Evolutionary conservation across 139 green algal genomes (phyloP), one percentile per base, ranked within the genome.

Genomic region (Tetradesmus obliquus): DNA sequence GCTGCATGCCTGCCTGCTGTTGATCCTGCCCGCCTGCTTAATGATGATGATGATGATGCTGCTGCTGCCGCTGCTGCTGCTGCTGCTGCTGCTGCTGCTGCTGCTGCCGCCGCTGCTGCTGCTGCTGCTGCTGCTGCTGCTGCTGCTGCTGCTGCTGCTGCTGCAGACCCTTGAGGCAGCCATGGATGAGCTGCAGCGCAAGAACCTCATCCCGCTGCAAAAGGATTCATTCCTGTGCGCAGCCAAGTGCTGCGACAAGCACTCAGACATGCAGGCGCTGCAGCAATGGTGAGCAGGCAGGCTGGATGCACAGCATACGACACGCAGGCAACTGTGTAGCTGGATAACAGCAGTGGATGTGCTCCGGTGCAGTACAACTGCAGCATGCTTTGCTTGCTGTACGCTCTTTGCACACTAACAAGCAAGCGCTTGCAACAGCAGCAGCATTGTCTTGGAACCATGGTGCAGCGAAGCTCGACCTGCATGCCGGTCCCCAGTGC

Each of bases 151-250:
- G 17, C 80, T 57, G 24, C 45, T 85, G 17, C 53, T 57, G 15
- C 45, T 85, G 32, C 88, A 95, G 93, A 79, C 87, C 10, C 57
- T 95, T 8, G 93, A 94, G 88, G 60, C 4, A 3, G 79, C 92
- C 54, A 93, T 95, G 88, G 92, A 94, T 17, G 91, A 94, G 62
- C 2, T 95, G 6, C 92, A 94, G 87, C 62, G 79, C 19, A 92
- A 54, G 3, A 71, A 93, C 88, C 79, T 95, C 3, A 91, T 94
- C 20, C 92, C 94, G 0, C 82, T 87, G 53, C 94, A 94, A 45
- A 94, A 94, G 66, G 92, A 94, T 74, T 88, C 94, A 0, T 95
- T 95, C 82, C 91, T 94, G 1, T 95, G 94, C 79, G 93, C 90
- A 69, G 94, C 94, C 2, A 90, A 90, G 17, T 95, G 94, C 72